Conservation (phyloP, 192 early-diverging fungal genomes). For the Mortierella alpina region DNA sequence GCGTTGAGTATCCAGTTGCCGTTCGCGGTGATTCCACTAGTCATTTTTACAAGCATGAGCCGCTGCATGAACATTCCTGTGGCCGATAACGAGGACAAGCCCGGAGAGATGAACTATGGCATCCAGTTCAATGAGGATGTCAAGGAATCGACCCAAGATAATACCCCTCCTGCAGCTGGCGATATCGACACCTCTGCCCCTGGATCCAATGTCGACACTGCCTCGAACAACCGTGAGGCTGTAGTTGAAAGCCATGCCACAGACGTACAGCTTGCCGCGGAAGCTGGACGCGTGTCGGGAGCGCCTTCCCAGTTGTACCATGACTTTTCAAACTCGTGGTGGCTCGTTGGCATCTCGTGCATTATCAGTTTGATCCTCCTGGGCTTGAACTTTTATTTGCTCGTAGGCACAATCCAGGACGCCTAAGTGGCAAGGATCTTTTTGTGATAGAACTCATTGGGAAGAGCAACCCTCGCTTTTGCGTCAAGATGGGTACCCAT, state of each 20-base stretch:
- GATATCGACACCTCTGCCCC: neutral
- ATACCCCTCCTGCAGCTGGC: neutral
- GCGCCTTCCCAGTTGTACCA: constrained; percentile 10
- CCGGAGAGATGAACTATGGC: constrained; percentile 23
- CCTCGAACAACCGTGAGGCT: neutral
- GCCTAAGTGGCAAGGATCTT: neutral
- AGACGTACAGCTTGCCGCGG: neutral
- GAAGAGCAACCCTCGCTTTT: too few species aligned
- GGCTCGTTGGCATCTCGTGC: constrained; percentile 40
- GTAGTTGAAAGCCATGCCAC: constrained; percentile 12
- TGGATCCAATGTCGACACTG: neutral
- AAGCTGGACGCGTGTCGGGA: neutral
- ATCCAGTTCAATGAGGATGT: neutral
- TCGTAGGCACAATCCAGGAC: constrained; percentile 51
- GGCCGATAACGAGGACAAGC: constrained; percentile 34
- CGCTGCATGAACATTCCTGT: constrained; percentile 62
- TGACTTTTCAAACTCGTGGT: constrained; percentile 52
- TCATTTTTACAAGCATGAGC: constrained; percentile 71
- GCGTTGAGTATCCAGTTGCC: constrained; percentile 82
- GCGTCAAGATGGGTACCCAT: too few species aligned
- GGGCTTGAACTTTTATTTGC: constrained; percentile 59
- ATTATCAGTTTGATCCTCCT: constrained; percentile 55
- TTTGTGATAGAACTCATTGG: neutral
- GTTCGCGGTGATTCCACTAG: constrained; percentile 84
- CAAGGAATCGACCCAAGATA: neutral